Percentiles rank a stretch among this genome's conserved stretches.
Conservation (phyloP, 1,284 basidiomycete genomes). For the Malassezia obtusa region DNA sequence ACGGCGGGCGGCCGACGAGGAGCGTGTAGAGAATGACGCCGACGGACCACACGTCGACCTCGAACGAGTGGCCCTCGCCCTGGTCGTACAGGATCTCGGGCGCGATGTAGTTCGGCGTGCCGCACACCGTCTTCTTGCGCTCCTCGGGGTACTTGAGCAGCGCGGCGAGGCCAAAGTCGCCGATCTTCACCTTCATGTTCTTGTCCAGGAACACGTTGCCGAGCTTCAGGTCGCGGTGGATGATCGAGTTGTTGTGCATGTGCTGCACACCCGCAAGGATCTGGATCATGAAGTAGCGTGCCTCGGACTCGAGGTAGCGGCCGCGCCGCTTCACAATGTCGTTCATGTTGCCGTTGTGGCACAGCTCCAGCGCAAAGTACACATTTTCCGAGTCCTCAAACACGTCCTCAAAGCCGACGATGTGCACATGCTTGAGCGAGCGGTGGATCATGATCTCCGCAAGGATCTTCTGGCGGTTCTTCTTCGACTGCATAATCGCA, state of each 20-base stretch:
- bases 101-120: constrained; percentile 97
- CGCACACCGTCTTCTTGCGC: constrained; percentile 96
- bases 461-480: constrained; percentile 61
- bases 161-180: constrained; percentile 93
- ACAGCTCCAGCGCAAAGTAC: constrained; percentile 92
- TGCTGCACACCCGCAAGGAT: constrained; percentile 90
- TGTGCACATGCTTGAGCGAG: constrained; percentile 80
- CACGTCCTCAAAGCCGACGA: constrained; percentile 83
- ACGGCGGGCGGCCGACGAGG: constrained; percentile 83
- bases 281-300: constrained; percentile 84
- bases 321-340: constrained; percentile 80
- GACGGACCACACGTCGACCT: constrained; percentile 95
- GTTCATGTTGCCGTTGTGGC: constrained; percentile 72
- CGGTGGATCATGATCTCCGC: constrained; percentile 98
- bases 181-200: constrained; percentile 90
- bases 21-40: constrained; percentile 91
- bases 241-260: constrained; percentile 84
- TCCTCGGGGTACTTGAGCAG: constrained; percentile 92
- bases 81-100: constrained; percentile 95
- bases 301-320: constrained; percentile 82
- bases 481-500: constrained; percentile 47
- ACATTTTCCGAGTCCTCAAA: constrained; percentile 94
- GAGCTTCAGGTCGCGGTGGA: constrained; percentile 60
- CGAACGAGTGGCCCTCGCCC: constrained; percentile 90
- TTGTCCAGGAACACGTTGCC: constrained; percentile 88